Base-by-base conservation (phyloP, 306 rosid genomes). In the Sindora glabra region DNA sequence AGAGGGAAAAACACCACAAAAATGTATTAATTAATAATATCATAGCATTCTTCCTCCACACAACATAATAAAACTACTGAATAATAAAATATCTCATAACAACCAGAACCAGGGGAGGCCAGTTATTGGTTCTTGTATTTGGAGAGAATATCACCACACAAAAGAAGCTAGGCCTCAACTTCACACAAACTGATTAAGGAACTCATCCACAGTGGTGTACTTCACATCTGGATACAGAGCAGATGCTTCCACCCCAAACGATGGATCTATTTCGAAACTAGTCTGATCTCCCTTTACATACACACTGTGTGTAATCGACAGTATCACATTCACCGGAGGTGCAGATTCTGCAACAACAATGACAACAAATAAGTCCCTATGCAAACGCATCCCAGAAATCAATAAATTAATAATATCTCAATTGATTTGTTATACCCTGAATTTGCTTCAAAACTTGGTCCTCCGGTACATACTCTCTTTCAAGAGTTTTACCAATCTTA, bases 221-320 rank as follows among this genome's bases (percentile, higher is more conserved):
- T 74, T 62, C 24, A 74, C 84, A 68, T 74, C 80, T 3, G 84
- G 74, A 18, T 79, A 78, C 12, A 74, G 79, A 45, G 64, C 74
- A 8, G 71, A 52, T 32, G 84, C 80, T 59, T 79, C 84, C 19
- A 79, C 84, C 44, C 84, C 80, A 15, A 79, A 62, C 3, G 49
- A 70, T 14, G 80, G 65, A 47, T 74, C 81, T 12, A 79, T 37
- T 36, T 74, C 81, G 24, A 79, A 79, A 72, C 74, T 79, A 0
- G 84, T 70, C 11, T 79, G 49, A 19, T 16, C 49, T 44, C 49
- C 84, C 68, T 70, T 66, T 53, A 74, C 81, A 5, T 66, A 74
- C 8, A 58, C 75, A 8, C 72, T 37, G 69, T 79, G 80, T 6
- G 56, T 30, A 12, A 74, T 66, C 10, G 80, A 22, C n/a, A 44